Conservation (phyloP, 208 protist genomes). For the Crithidia expoeki region DNA sequence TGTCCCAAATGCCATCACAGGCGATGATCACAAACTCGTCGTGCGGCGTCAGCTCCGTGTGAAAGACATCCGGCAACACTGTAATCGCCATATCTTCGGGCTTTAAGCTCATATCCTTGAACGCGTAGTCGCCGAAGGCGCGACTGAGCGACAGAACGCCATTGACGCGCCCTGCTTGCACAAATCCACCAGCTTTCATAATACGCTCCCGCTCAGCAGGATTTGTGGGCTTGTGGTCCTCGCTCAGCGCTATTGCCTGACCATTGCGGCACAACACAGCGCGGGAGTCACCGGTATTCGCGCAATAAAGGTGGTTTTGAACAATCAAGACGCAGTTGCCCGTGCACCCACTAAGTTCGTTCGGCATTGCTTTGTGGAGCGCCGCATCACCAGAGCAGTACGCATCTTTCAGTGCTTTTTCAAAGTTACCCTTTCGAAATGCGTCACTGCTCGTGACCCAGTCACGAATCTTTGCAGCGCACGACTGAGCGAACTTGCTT, state of each 20-base stretch:
- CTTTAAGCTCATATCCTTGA: conserved; percentile 79
- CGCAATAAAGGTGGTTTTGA: conserved; percentile 92
- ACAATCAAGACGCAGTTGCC: conserved; percentile 85
- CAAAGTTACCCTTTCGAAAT: conserved; percentile 68
- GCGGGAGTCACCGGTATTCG: conserved; percentile 94
- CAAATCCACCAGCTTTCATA: conserved; percentile 85
- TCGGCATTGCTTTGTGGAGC: conserved; percentile 75
- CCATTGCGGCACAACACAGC: conserved; percentile 88
- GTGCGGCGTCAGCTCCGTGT: conserved; percentile 75
- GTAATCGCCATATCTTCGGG: conserved; percentile 83
- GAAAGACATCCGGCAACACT: conserved; percentile 70
- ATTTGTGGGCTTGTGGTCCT: conserved; percentile 95
- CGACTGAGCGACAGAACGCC: conserved; percentile 95
- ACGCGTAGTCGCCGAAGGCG: conserved; percentile 95
- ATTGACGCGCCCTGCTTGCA: conserved; percentile 93
- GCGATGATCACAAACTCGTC: conserved; percentile 94
- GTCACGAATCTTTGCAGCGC: conserved; percentile 71
- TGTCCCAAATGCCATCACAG: conserved; percentile 95
- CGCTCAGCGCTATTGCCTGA: conserved; percentile 88
- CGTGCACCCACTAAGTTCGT: conserved; percentile 83
- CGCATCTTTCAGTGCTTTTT: conserved; percentile 68
- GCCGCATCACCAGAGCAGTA: conserved; percentile 73
- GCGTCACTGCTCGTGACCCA: conserved; percentile 68
- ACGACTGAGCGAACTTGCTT: conserved; percentile 79
- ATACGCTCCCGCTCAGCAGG: conserved; percentile 87